A percentile compares a stretch with the other conserved stretches of the same genome.
phyloP scores from a whole-genome alignment of 1,284 basidiomycete genomes.

The Naganishia liquefaciens region DNA sequence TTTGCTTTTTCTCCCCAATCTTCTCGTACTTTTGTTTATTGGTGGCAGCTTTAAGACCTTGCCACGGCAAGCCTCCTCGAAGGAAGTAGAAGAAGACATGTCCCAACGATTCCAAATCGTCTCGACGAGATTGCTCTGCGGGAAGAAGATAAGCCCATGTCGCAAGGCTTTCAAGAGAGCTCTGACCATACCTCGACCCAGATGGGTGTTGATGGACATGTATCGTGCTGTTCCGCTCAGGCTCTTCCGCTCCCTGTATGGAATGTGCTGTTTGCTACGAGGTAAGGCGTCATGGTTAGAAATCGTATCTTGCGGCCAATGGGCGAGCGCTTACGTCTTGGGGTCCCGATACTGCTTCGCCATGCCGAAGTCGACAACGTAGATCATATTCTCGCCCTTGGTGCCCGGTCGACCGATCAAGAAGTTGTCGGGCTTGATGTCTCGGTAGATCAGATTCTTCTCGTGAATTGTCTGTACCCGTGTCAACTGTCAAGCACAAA shows the following conservation, averaged over 20 bases:
- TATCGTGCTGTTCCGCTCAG: conserved; percentile 86
- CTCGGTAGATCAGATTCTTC: conserved; percentile 94
- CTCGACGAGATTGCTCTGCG: conserved; percentile 86
- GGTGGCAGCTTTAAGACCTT: conserved; percentile 92
- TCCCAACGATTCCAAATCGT: conserved; percentile 90
- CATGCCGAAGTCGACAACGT: conserved; percentile 94
- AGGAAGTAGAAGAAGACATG: conserved; percentile 99
- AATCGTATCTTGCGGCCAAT: background rate
- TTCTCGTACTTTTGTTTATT: conserved; percentile 99
- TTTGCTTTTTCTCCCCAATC: conserved; percentile 98
- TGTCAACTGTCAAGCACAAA: conserved; percentile 61
- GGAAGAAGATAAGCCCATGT: background rate
- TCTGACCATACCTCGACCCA: conserved; percentile 71
- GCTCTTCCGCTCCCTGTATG: conserved; percentile 92
- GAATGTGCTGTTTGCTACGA: conserved; percentile 80
- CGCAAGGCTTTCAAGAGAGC: background rate
- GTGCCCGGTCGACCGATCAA: conserved; percentile 86
- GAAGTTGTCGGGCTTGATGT: conserved; percentile 98
- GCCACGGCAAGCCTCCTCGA: conserved; percentile 89
- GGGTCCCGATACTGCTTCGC: conserved; percentile 97
- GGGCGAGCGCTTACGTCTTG: conserved; percentile 62
- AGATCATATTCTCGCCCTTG: conserved; percentile 80
- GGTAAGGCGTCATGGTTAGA: background rate
- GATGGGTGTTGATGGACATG: conserved; percentile 96
- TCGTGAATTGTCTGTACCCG: conserved; percentile 95